Evolutionary conservation across 192 early-diverging fungal genomes (phyloP), one percentile per base, ranked within the genome.

Genomic region (Rhizophlyctis rosea): DNA sequence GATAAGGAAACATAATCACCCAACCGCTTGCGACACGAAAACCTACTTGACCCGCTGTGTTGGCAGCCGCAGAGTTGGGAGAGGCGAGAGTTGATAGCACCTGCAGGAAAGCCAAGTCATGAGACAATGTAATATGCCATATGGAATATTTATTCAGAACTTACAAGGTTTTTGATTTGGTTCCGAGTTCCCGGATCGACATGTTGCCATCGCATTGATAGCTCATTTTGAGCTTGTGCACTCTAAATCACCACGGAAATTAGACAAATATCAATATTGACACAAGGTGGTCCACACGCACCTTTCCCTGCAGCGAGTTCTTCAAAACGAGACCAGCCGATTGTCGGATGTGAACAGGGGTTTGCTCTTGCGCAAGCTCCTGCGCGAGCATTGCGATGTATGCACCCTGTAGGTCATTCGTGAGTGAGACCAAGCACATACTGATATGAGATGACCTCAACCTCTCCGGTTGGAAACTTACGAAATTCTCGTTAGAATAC

Each of bases 281-380:
- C 44, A 34, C 13, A 13, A 27, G 53, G 64, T 51, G 49, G 32
- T 39, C 53, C 60, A 60, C 29, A 71, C 69, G 24, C 80, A 91
- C 94, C 82, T 89, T 93, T 56, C 93, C 89, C 5, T 82, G 77
- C 60, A 99, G 73, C 47, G 90, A 76, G 74, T 99, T 99, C 84
- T 99, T 99, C 63, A 99, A 75, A 44, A 88, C 87, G 58, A 99
- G 73, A 74, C 91, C 96, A 31, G 95, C 94, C 21, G 88, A 83
- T 31, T 76, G 76, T 62, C 95, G 87, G 72, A 91, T 86, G 30
- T 74, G 57, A 14, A 78, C 62, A 34, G 76, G 71, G 53, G 74
- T 80, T 61, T 76, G 75, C 68, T 95, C 93, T 64, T 86, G 93
- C 27, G 82, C 79, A 29, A 99, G 86, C 72, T 94, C 91, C 65